A percentile compares a stretch with the other conserved stretches of the same genome.
phyloP scores from a whole-genome alignment of 2,329 filamentous ascomycete species.

The Diaporthe caulivora region DNA sequence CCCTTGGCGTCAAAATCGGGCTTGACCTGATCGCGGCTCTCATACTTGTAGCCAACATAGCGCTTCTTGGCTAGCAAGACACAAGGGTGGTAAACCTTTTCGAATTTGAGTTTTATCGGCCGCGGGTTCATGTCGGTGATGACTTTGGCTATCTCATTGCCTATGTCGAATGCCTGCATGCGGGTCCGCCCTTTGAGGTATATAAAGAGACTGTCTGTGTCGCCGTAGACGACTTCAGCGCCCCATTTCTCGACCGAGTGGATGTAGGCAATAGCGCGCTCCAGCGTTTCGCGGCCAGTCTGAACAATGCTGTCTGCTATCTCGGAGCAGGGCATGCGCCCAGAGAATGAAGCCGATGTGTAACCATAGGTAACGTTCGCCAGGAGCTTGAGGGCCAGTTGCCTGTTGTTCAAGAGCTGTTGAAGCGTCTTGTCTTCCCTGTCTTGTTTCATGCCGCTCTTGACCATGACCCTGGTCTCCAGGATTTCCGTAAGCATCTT shows the following conservation, averaged over 20 bases:
- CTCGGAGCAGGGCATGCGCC: constrained; percentile 97
- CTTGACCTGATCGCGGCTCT: constrained; percentile 77
- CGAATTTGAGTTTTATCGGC: constrained; percentile 96
- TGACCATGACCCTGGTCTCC: constrained; percentile 97
- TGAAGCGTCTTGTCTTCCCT: constrained; percentile 90
- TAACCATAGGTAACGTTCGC: constrained; percentile 99
- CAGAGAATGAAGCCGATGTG: constrained; percentile 95
- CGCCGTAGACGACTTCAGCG: constrained; percentile 97
- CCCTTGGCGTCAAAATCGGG: constrained; percentile 98
- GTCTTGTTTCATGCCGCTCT: constrained; percentile 94
- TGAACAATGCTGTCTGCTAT: constrained; percentile 99
- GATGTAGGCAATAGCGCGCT: constrained; percentile 92
- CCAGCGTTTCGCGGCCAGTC: constrained; percentile 92
- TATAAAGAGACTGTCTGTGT: constrained; percentile 95
- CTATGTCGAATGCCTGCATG: constrained; percentile 91
- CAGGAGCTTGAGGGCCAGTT: constrained; percentile 92
- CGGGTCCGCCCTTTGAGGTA: constrained; percentile 88
- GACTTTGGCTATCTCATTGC: constrained; percentile 88
- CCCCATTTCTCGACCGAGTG: constrained; percentile 90
- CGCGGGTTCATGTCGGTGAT: constrained; percentile 91
- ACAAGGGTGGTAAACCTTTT: constrained; percentile 98
- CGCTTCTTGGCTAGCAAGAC: constrained; percentile 96
- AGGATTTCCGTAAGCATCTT: constrained; percentile 98
- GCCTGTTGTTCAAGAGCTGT: constrained; percentile 90
- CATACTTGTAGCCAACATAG: constrained; percentile 98